A percentile compares a stretch with the other conserved stretches of the same genome.
phyloP scores from a whole-genome alignment of 352 stramenopile species.

The Globisporangium rhizosaccharum region DNA sequence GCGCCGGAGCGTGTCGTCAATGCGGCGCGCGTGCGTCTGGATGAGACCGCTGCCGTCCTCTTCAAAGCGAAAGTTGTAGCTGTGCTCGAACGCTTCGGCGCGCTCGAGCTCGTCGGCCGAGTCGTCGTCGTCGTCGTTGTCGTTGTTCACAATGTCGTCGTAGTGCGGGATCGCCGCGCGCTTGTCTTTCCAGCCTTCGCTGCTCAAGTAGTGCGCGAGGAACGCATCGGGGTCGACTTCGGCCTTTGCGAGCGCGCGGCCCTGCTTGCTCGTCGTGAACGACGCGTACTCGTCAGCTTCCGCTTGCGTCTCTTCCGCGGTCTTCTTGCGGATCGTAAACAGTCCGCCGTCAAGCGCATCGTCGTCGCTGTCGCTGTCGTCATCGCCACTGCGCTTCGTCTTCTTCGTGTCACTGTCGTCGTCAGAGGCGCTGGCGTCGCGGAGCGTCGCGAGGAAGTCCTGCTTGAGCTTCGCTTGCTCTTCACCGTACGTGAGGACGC shows the following conservation, averaged over 20 bases:
- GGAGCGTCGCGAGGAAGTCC: constrained; percentile 56
- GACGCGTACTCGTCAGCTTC: constrained; percentile 66
- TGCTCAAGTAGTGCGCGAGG: constrained; percentile 73
- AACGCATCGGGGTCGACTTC: constrained; percentile 74
- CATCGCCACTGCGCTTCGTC: not conserved
- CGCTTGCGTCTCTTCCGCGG: constrained; percentile 37
- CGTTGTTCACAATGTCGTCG: constrained; percentile 83
- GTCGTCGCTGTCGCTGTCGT: constrained; percentile 31
- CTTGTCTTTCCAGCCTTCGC: constrained; percentile 83
- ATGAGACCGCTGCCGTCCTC: constrained; percentile 89
- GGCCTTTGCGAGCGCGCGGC: constrained; percentile 30
- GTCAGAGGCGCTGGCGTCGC: constrained; percentile 18
- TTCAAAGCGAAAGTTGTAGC: constrained; percentile 99
- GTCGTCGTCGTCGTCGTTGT: constrained; percentile 53
- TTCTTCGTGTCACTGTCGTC: constrained; percentile 28
- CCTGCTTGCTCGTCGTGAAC: constrained; percentile 65
- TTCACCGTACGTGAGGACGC: constrained; percentile 61
- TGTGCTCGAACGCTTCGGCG: constrained; percentile 96
- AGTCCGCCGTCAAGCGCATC: constrained; percentile 59
- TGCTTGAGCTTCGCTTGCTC: constrained; percentile 64
- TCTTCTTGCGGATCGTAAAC: constrained; percentile 72
- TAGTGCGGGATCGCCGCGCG: constrained; percentile 55
- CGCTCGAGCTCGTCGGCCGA: constrained; percentile 88
- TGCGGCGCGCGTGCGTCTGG: constrained; percentile 72
- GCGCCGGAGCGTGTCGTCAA: constrained; percentile 90